These are phyloP conservation scores for Arabidopsis hybrid DNA, from an alignment of 441 rosid species.

Conservation along the genomic window DNA sequence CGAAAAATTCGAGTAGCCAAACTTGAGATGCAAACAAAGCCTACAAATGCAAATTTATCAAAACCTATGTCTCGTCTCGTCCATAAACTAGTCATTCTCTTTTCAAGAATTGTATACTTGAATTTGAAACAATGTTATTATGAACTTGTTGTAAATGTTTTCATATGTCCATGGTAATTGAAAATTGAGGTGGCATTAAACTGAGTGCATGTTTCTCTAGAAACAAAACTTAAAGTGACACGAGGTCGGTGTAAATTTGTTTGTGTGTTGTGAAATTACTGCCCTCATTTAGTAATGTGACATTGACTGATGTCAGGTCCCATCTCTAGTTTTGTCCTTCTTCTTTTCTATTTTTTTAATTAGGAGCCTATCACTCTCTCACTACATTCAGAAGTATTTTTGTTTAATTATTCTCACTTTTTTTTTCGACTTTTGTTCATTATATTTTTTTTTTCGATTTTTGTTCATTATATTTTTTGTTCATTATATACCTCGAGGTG, in stretches of 20 bases:
- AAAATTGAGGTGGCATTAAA: constrained; percentile 25
- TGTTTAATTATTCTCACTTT: not conserved
- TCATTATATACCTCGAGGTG: not conserved
- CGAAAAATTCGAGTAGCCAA: no score
- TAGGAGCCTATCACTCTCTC: not conserved
- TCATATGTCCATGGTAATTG: not conserved
- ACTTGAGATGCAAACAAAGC: no score
- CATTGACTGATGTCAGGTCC: constrained; percentile 41
- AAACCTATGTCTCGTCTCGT: no score
- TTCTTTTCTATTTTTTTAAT: not conserved
- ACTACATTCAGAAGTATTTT: constrained; percentile 21
- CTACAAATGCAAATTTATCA: no score
- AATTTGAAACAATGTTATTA: no score
- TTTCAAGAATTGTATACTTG: no score
- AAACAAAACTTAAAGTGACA: constrained; percentile 18
- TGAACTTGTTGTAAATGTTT: not conserved
- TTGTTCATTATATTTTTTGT: not conserved
- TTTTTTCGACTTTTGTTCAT: no score
- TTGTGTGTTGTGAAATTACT: constrained; percentile 33
- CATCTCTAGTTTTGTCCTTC: constrained; percentile 31
- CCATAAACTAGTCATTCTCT: no score
- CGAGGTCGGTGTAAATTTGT: constrained; percentile 37
- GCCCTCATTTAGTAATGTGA: constrained; percentile 42
- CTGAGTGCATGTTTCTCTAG: constrained; percentile 19
- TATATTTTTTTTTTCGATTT: not conserved